Conservation (phyloP, 2,329 filamentous ascomycete genomes). For the Calcarisporium arbuscula region DNA sequence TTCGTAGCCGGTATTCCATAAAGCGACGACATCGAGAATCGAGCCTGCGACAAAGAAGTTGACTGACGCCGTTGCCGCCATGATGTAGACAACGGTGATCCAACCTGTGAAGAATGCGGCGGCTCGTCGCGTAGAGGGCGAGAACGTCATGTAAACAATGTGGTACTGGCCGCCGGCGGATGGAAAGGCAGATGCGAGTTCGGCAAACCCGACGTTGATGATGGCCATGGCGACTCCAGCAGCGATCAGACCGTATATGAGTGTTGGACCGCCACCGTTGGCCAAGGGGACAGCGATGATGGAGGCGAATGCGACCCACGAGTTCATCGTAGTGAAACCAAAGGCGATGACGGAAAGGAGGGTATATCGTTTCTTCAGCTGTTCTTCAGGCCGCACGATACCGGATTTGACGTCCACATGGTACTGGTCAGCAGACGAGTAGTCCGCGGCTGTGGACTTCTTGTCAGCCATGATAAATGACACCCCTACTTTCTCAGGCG, state of each 20-base stretch:
- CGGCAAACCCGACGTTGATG: constrained; percentile 18
- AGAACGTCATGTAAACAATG: constrained; percentile 19
- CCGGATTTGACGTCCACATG: constrained; percentile 12
- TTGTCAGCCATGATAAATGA: too few species aligned
- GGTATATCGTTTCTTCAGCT: constrained; percentile 17
- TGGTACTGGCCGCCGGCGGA: constrained; percentile 20
- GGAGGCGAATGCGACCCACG: constrained; percentile 19
- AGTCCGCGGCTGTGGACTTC: too few species aligned
- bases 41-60: constrained; percentile 19
- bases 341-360: constrained; percentile 19
- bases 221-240: constrained; percentile 16
- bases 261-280: constrained; percentile 16
- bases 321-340: constrained; percentile 20
- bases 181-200: constrained; percentile 18
- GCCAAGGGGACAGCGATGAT: constrained; percentile 17
- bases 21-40: constrained; percentile 13
- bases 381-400: constrained; percentile 8
- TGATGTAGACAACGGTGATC: constrained; percentile 19
- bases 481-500: too few species aligned
- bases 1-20: constrained; percentile 15
- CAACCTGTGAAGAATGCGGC: constrained; percentile 18
- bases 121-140: constrained; percentile 13
- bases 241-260: constrained; percentile 18
- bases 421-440: constrained; percentile 6
- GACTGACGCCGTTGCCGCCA: constrained; percentile 17